These are phyloP conservation scores for Gossypium longicalyx DNA, from an alignment of 345 rosid genomes.

Conservation along the genomic window DNA sequence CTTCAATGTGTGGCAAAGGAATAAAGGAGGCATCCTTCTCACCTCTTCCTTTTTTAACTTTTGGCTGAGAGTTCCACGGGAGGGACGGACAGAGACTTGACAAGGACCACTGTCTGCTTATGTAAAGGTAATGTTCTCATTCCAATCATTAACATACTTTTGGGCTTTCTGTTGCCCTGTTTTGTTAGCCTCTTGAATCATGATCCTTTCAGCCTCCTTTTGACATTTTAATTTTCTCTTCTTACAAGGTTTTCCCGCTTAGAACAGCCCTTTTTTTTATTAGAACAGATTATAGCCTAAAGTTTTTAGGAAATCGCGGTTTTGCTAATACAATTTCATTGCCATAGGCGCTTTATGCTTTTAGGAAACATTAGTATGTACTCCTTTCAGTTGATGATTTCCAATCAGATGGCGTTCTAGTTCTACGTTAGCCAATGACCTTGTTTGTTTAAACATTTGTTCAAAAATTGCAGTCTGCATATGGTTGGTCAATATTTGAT, in stretches of 20 bases:
- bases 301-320: not conserved
- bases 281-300: not conserved
- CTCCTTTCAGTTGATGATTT: not conserved
- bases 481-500: not conserved
- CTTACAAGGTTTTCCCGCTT: not conserved
- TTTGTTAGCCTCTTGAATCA: not conserved
- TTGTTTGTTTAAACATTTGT: not conserved
- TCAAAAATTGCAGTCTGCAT: not conserved
- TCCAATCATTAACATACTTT: slow-evolving; percentile 6
- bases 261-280: not conserved
- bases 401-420: not conserved
- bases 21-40: slow-evolving; percentile 21
- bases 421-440: not conserved
- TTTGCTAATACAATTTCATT: not conserved
- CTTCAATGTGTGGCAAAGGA: slow-evolving; percentile 19
- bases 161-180: slow-evolving; percentile 3
- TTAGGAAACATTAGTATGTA: not conserved
- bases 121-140: slow-evolving; percentile 25
- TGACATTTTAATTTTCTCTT: not conserved
- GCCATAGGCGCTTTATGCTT: not conserved
- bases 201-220: slow-evolving; percentile 8
- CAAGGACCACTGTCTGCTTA: slow-evolving; percentile 12
- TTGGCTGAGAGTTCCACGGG: slow-evolving; percentile 2
- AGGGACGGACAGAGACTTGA: slow-evolving; percentile 7
- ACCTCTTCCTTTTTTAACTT: slow-evolving; percentile 11